Base-by-base conservation (phyloP, 148 eudicot species). In the Cornus suecica region DNA sequence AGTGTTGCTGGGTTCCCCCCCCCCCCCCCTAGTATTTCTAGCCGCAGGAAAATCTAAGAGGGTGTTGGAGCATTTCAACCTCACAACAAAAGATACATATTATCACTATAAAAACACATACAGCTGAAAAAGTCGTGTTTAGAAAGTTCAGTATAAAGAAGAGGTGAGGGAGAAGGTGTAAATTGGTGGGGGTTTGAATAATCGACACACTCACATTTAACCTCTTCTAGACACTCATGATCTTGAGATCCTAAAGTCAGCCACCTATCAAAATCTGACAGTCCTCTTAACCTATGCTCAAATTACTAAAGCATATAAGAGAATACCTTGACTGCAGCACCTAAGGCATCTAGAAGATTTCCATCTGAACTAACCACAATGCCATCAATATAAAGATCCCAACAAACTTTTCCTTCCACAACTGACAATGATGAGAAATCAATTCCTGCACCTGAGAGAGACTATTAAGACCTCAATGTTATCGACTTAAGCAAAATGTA, bases 361-460 rank as follows among this genome's bases (percentile, higher is more conserved):
- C 99, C 99, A 87, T 96, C 94, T 52, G 90, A 84, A 61, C 99
- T 88, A 69, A 93, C 87, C 58, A 96, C 97, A 42, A 96, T 94
- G 37, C 94, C 90, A 71, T 96, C 98, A 26, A 93, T 90, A 72
- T 96, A 96, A 64, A 93, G 91, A 87, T 96, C 99, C 99, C 99
- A 96, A 81, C 99, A 96, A 51, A 89, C 79, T 83, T 93, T 93
- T 58, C 94, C 94, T 70, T 89, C 92, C 74, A 87, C 89, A 51
- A 96, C 89, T 66, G 87, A 86, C 41, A 96, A 85, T 76, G 94
- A 91, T 15, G 93, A 87, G 73, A 87, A 93, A 83, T 93, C 97
- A 78, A 96, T 93, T 66, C 92, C 98, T 81, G 97, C 94, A 34
- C 98, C 99, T 95, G 85, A 79, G 69, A 79, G 16, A 82, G 75